Base-by-base conservation (phyloP, 1,139 yeast genomes). In the Lizanozyma gosingica region DNA sequence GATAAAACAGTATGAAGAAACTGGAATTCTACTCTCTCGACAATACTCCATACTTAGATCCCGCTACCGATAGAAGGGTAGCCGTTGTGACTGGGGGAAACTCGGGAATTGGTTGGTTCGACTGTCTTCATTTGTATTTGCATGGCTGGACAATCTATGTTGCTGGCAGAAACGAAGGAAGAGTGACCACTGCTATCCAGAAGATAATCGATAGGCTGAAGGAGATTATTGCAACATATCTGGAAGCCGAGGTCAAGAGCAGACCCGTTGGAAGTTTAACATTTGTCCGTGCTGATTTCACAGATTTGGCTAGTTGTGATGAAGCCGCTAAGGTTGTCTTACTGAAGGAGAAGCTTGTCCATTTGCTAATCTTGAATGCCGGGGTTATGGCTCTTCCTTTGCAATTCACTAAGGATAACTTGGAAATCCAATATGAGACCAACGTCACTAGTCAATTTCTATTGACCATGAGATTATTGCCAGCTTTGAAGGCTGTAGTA, bases 81-180 rank as follows among this genome's bases (percentile, higher is more conserved):
- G 88, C 83, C 0, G 59, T 85, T 4, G 77, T 86, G 27, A 82
- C 94, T 0, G 94, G 95, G 1, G 94, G 88, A 4, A 83, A 81
- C 52, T 71, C 82, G 37, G 95, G 95, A 0, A 71, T 84, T 17
- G 95, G 96, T 3, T 84, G 79, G 69, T 83, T 66, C 55, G 82
- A 94, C 0, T 84, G 76, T 3, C 62, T 85, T 16, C 94, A 85
- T 52, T 67, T 87, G 11, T 84, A 80, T 52, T 63, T 84, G 40
- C 95, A 85, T 52, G 96, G 96, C 0, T 83, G 76, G 54, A 63
- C 71, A 3, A 81, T 86, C 2, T 86, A 86, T 53, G 63, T 85
- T 41, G 85, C 82, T 1, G 92, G 94, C 1, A 62, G 95, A 47
- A 79, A 72, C 47, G 67, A 65, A 37, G 58, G 63, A n/a, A 71